These are phyloP conservation scores for Millerozyma acaciae DNA, from an alignment of 805 yeast species.

Conservation along the genomic window DNA sequence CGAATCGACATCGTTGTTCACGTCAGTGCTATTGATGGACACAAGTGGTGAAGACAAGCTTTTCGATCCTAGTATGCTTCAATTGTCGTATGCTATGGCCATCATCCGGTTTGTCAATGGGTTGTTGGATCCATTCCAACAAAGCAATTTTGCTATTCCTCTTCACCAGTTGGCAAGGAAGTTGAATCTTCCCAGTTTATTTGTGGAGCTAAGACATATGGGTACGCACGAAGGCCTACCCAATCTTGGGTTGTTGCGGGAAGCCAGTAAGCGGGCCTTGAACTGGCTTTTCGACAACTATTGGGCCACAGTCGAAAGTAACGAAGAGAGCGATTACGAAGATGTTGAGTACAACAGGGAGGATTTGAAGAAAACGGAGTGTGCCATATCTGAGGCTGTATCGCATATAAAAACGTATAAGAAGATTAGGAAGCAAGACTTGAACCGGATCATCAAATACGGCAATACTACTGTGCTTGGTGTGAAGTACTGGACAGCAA, in stretches of 20 bases:
- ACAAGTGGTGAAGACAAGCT: constrained; percentile 17
- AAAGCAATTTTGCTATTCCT: constrained; percentile 73
- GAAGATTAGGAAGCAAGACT: constrained; percentile 45
- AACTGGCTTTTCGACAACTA: constrained; percentile 71
- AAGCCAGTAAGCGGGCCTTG: constrained; percentile 57
- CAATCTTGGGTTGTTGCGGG: constrained; percentile 59
- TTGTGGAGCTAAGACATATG: constrained; percentile 86
- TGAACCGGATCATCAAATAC: constrained; percentile 32
- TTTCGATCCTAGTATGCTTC: constrained; percentile 30
- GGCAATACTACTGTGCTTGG: constrained; percentile 41
- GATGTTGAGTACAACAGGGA: constrained; percentile 18
- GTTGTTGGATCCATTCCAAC: constrained; percentile 80
- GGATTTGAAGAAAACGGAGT: constrained; percentile 5
- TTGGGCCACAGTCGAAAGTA: constrained; percentile 50
- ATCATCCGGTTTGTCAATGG: constrained; percentile 89
- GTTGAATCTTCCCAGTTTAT: constrained; percentile 66
- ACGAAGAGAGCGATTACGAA: constrained; percentile 10
- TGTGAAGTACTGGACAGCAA: constrained; percentile 38
- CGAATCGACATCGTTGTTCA: constrained; percentile 59
- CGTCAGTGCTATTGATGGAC: constrained; percentile 46
- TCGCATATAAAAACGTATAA: constrained; percentile 44
- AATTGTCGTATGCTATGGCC: constrained; percentile 66
- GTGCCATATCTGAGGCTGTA: constrained; percentile 15
- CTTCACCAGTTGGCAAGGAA: constrained; percentile 68
- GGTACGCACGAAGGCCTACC: constrained; percentile 91